phyloP scores from a whole-genome alignment of 2,329 filamentous ascomycete genomes.

The Fusarium kyushuense region DNA sequence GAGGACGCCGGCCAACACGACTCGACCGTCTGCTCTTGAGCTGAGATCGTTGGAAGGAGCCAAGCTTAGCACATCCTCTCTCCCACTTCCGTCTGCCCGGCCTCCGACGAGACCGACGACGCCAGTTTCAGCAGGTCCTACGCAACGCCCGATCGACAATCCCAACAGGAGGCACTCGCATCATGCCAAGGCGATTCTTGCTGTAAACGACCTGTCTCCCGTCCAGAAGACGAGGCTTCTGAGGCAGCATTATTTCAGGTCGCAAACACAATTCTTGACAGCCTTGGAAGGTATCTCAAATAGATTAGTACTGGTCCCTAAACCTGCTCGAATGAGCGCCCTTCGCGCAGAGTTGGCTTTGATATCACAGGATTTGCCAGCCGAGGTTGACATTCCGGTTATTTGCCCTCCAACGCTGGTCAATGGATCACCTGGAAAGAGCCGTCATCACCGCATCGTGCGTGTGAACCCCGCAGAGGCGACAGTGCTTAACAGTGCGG shows the following conservation, averaged over 20 bases:
- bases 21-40: constrained; percentile 64
- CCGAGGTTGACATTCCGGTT: constrained; percentile 85
- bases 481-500: constrained; percentile 86
- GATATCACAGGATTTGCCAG: constrained; percentile 83
- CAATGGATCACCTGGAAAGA: constrained; percentile 78
- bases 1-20: constrained; percentile 54
- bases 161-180: constrained; percentile 71
- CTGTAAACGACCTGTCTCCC: constrained; percentile 70
- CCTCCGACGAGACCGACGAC: constrained; percentile 66
- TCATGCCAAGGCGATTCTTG: constrained; percentile 67
- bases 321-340: constrained; percentile 83
- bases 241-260: constrained; percentile 85
- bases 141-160: constrained; percentile 60
- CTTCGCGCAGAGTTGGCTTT: constrained; percentile 83
- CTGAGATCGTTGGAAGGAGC: constrained; percentile 70
- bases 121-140: constrained; percentile 67
- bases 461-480: constrained; percentile 86
- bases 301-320: constrained; percentile 84
- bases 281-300: constrained; percentile 88
- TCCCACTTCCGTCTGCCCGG: constrained; percentile 71
- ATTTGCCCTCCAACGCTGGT: constrained; percentile 82
- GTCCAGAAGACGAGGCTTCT: constrained; percentile 78
- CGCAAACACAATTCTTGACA: constrained; percentile 82
- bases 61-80: constrained; percentile 74
- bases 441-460: constrained; percentile 84